Base-by-base conservation (phyloP, 768 basidiomycete species). In the Neoboletus magnificus region DNA sequence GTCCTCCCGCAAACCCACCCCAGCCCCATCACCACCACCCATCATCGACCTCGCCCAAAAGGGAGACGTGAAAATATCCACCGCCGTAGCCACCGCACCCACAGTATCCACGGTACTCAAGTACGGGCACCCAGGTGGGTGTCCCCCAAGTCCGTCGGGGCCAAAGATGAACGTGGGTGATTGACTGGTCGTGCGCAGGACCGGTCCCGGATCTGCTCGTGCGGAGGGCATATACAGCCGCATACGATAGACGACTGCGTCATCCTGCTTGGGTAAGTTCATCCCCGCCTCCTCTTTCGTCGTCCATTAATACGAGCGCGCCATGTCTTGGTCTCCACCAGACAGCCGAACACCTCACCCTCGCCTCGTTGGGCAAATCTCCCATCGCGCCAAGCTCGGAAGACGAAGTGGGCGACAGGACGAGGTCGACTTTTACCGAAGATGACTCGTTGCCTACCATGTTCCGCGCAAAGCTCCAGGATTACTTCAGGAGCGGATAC, bases 301-400 rank as follows among this genome's bases (percentile, higher is more conserved):
- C 0, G 13, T 35, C n/a, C n/a, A 29, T 37, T 48, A 30, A 44
- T 27, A 6, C 55, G 25, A 29, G 3, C n/a, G 33, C 30, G 16
- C 15, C 27, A 39, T 13, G 23, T 25, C 32, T 15, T 18, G 9
- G 11, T 4, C 39, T 46, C 43, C 22, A 15, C 32, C 56, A 96
- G 96, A 97, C 96, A 0, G 97, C 94, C 5, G 94, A 99, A 70
- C 95, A 98, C 68, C 77, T 99, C 35, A 97, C 93, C 0, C 80
- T 83, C 8, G 81, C 87, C 1, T 87, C 87, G 0, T 74, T 97
- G 12, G 81, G 82, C 29, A 79, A 79, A 51, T 82, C 84, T 0
- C 42, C 64, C 1, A 50, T 70, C 27, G 65, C 66, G 25, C 58
- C 71, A 7, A 64, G 70, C n/a, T 64, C 74, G 22, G 68, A 67